Conservation (phyloP, 2,329 filamentous ascomycete genomes). For the Emergomyces pasteurianus region DNA sequence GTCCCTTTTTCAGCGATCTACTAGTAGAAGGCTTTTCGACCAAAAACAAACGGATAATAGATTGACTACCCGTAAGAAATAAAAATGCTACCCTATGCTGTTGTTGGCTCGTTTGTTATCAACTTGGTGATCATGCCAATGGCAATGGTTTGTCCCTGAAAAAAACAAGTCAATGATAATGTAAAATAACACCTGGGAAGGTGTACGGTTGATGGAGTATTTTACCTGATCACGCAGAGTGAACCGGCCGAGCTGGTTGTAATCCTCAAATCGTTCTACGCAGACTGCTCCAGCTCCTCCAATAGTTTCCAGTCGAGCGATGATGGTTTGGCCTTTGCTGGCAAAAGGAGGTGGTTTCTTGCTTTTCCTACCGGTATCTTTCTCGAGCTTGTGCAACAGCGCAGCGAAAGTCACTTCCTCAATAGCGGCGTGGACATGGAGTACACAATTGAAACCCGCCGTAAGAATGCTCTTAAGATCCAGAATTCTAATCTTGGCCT, state of each 20-base stretch:
- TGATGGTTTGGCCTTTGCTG: constrained; percentile 67
- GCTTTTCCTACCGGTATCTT: constrained; percentile 85
- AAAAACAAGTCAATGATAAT: constrained; percentile 11
- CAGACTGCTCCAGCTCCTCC: constrained; percentile 79
- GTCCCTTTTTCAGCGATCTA: not conserved
- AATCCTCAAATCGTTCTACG: constrained; percentile 90
- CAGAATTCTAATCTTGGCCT: constrained; percentile 91
- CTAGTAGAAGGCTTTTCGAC: not conserved
- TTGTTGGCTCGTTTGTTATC: constrained; percentile 34
- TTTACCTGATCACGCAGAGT: constrained; percentile 76
- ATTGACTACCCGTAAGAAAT: not conserved
- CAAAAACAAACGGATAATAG: not conserved
- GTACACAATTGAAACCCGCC: constrained; percentile 92
- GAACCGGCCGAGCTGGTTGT: constrained; percentile 85
- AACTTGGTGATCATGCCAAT: constrained; percentile 99
- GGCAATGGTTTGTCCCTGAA: constrained; percentile 91
- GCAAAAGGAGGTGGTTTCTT: constrained; percentile 89
- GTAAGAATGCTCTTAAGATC: constrained; percentile 90
- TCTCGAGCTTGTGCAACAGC: constrained; percentile 87
- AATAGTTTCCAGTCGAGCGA: constrained; percentile 78
- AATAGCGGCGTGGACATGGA: constrained; percentile 94
- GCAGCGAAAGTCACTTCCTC: constrained; percentile 90
- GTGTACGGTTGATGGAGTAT: constrained; percentile 8
- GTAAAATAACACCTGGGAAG: constrained; percentile 7
- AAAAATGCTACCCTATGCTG: not conserved